phyloP scores from a whole-genome alignment of 495 filamentous ascomycete species.

The Jackrogersella multiformis region DNA sequence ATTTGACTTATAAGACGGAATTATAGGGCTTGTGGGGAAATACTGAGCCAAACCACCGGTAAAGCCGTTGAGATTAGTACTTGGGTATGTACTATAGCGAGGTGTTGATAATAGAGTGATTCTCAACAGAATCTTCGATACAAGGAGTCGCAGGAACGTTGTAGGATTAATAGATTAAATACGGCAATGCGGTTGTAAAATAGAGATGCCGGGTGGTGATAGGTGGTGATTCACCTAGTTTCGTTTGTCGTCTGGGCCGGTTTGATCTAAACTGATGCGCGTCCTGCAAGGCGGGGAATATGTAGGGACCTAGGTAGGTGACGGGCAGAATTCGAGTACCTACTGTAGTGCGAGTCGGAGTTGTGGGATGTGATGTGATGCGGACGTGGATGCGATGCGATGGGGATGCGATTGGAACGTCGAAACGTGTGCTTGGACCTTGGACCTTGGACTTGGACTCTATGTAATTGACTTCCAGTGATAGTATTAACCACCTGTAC shows the following conservation, averaged over 20 bases:
- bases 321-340: background rate
- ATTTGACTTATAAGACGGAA: conserved; percentile 33
- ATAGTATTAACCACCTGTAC: no score
- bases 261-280: conserved; percentile 7
- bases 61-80: conserved; percentile 5
- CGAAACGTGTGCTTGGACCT: conserved; percentile 42
- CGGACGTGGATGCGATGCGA: conserved; percentile 17
- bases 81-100: no score
- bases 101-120: background rate
- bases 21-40: conserved; percentile 27
- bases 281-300: background rate
- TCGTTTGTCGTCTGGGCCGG: conserved; percentile 7
- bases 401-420: conserved; percentile 29
- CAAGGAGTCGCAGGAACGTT: background rate
- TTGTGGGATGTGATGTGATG: background rate
- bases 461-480: no score
- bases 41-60: conserved; percentile 25
- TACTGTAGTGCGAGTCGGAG: conserved; percentile 8
- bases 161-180: background rate
- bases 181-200: conserved; percentile 1
- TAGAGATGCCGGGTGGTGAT: no score
- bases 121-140: conserved; percentile 6
- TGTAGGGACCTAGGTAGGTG: no score
- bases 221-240: no score
- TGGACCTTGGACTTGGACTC: conserved; percentile 10